Conservation (phyloP, 495 filamentous ascomycete genomes). For the Penicillium cataractarum region DNA sequence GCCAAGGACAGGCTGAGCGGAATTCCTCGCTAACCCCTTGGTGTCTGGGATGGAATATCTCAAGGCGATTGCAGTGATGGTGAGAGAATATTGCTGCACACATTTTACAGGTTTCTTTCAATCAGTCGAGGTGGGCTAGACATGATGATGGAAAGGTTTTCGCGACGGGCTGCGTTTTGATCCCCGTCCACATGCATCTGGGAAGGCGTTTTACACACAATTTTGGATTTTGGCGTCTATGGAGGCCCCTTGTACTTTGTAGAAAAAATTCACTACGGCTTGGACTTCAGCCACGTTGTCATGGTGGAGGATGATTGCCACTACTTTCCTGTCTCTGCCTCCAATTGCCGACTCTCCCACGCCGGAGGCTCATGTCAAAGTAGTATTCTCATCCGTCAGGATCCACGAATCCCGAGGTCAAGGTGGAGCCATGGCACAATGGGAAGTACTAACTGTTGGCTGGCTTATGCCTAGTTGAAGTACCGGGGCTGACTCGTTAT, state of each 20-base stretch:
- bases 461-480: no score
- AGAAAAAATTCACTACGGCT: not conserved
- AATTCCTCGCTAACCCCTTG: not conserved
- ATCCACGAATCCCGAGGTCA: not conserved
- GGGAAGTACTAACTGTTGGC: no score
- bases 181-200: constrained; percentile 15
- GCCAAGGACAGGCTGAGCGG: not conserved
- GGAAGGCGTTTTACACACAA: constrained; percentile 22
- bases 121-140: not conserved
- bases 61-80: not conserved
- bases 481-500: not conserved
- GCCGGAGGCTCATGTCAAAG: not conserved
- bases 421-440: not conserved
- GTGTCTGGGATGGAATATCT: not conserved
- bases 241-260: constrained; percentile 16
- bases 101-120: not conserved
- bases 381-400: not conserved
- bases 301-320: not conserved
- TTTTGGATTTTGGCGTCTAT: constrained; percentile 20
- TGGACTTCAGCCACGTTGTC: not conserved
- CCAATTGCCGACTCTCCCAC: not conserved
- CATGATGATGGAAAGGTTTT: constrained; percentile 1
- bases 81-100: not conserved
- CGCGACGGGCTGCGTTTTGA: not conserved
- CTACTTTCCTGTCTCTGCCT: not conserved